Conservation (phyloP, 345 rosid genomes). For the Brassica cretica region DNA sequence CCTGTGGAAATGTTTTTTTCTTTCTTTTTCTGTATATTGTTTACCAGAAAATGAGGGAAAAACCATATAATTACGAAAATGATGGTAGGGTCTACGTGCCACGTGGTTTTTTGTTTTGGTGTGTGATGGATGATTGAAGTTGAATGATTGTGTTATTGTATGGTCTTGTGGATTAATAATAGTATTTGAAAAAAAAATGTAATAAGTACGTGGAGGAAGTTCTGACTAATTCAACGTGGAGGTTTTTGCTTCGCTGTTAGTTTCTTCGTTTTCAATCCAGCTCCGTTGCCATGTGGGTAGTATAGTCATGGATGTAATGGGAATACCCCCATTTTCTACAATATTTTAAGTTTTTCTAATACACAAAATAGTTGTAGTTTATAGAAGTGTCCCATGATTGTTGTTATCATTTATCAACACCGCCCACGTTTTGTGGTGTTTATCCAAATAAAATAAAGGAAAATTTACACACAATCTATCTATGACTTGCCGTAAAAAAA, state of each 20-base stretch:
- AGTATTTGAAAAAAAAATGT: background rate
- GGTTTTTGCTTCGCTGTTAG: conserved; percentile 24
- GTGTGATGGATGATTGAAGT: conserved; percentile 27
- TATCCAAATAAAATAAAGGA: background rate
- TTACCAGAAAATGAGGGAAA: background rate
- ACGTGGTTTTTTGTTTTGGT: conserved; percentile 15
- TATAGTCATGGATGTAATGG: conserved; percentile 32
- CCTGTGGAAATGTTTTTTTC: conserved; percentile 4
- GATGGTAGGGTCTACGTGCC: conserved; percentile 28
- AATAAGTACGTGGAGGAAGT: conserved; percentile 10
- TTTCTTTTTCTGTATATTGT: background rate
- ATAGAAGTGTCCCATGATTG: conserved; percentile 14
- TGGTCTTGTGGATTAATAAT: conserved; percentile 1
- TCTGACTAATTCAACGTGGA: conserved; percentile 33
- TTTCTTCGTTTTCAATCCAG: conserved; percentile 35
- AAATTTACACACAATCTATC: background rate
- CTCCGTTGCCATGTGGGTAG: conserved; percentile 26
- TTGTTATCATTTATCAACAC: conserved; percentile 1
- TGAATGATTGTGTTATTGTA: conserved; percentile 34
- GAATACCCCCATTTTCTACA: background rate
- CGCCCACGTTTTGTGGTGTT: conserved; percentile 22
- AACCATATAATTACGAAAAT: background rate
- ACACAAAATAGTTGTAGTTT: background rate
- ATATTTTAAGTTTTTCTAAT: background rate
- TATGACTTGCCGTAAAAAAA: background rate